These are phyloP conservation scores for Orbilia ellipsospora DNA, from an alignment of 2,329 filamentous ascomycete species.

Conservation along the genomic window DNA sequence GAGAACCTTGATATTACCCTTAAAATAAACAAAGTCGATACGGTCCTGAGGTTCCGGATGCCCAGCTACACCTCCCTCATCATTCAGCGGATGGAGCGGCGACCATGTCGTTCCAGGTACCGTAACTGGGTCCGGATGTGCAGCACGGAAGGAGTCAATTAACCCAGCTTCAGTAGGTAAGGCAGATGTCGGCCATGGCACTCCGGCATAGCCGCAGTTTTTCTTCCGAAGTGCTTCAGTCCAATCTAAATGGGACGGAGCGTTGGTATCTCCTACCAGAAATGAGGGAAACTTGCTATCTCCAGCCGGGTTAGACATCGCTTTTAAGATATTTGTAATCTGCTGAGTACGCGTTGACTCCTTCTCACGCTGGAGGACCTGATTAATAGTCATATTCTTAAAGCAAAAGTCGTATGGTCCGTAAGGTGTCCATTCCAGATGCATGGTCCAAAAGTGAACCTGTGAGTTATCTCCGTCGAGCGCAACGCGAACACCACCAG, in stretches of 20 bases:
- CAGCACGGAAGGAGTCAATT: conserved; percentile 63
- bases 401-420: conserved; percentile 65
- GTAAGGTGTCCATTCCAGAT: conserved; percentile 63
- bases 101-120: conserved; percentile 64
- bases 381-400: conserved; percentile 60
- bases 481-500: conserved; percentile 61
- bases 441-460: conserved; percentile 62
- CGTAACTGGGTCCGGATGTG: conserved; percentile 61
- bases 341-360: conserved; percentile 63
- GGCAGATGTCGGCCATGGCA: conserved; percentile 63
- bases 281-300: conserved; percentile 62
- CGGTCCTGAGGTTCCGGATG: conserved; percentile 63
- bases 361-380: conserved; percentile 61
- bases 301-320: conserved; percentile 61
- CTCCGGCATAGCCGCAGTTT: conserved; percentile 62
- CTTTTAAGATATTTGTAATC: conserved; percentile 61
- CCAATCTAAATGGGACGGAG: conserved; percentile 65
- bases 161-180: conserved; percentile 62
- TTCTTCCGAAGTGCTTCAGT: conserved; percentile 60
- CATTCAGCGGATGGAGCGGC: conserved; percentile 62
- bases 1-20: conserved; percentile 60
- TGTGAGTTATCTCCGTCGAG: conserved; percentile 61
- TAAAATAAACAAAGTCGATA: conserved; percentile 65
- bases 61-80: conserved; percentile 43
- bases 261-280: conserved; percentile 64